Percentiles rank a stretch among this genome's conserved stretches.
phyloP scores from a whole-genome alignment of 2,329 filamentous ascomycete species.

The Botrytis medusae region DNA sequence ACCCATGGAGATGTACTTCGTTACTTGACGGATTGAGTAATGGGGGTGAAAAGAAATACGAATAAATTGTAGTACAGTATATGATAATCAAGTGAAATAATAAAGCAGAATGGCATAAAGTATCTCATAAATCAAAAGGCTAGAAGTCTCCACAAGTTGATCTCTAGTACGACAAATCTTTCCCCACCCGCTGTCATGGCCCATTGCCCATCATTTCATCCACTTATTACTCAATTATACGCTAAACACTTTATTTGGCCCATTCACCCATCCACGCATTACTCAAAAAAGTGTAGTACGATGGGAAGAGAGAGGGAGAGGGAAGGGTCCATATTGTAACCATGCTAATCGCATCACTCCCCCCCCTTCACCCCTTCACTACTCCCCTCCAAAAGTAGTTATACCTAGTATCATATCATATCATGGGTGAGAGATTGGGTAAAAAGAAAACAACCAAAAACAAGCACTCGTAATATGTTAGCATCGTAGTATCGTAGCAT shows the following conservation, averaged over 20 bases:
- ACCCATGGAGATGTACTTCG: background rate
- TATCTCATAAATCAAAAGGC: conserved; percentile 14
- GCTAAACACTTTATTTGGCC: background rate
- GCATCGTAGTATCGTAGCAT: background rate
- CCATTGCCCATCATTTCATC: conserved; percentile 6
- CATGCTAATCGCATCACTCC: conserved; percentile 8
- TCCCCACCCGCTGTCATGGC: conserved; percentile 5
- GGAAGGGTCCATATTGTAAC: conserved; percentile 13
- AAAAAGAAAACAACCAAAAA: background rate
- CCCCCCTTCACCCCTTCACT: background rate
- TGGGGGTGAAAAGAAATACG: background rate
- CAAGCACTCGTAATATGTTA: background rate
- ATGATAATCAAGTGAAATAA: background rate
- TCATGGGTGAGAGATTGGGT: conserved; percentile 6
- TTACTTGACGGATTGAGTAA: background rate
- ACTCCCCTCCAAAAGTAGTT: conserved; percentile 12
- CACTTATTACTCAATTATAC: background rate
- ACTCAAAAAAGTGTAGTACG: background rate
- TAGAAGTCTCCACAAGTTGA: conserved; percentile 16
- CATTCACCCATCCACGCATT: background rate
- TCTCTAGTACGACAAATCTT: background rate
- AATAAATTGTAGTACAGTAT: background rate
- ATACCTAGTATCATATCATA: conserved; percentile 8
- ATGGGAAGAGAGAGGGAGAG: background rate
- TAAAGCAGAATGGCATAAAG: background rate